phyloP scores from a whole-genome alignment of 2,329 filamentous ascomycete species.

The Talaromyces atroroseus region DNA sequence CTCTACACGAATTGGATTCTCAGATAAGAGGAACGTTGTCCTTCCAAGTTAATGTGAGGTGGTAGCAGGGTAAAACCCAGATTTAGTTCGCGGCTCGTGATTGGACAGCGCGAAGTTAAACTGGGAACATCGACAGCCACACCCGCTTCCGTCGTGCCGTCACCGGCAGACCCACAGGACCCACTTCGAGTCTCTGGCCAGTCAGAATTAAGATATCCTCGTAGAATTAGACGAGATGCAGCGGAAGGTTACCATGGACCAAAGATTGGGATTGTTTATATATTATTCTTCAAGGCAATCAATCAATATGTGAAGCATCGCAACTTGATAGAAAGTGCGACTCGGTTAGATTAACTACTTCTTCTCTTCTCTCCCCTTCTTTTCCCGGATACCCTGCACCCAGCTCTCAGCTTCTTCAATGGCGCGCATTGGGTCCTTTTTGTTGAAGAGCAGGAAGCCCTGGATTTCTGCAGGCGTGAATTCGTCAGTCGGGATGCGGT shows the following conservation, averaged over 20 bases:
- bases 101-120: neutral
- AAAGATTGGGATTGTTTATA: no score
- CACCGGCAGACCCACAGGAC: neutral
- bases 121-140: neutral
- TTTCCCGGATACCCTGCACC: slow-evolving; percentile 23
- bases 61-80: neutral
- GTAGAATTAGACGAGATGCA: neutral
- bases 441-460: slow-evolving; percentile 35
- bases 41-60: no score
- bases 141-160: slow-evolving; percentile 1
- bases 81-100: neutral
- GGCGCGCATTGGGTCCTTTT: slow-evolving; percentile 27
- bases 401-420: slow-evolving; percentile 27
- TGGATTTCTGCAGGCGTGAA: slow-evolving; percentile 40
- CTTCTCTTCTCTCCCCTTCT: slow-evolving; percentile 15
- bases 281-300: no score
- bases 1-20: no score
- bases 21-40: no score
- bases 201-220: neutral
- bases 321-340: neutral
- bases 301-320: neutral
- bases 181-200: neutral
- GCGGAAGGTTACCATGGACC: no score
- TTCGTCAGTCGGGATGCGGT: slow-evolving; percentile 26
- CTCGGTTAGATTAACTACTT: neutral